Percentiles rank a stretch among this genome's conserved stretches.
These are phyloP conservation scores for Chaetomiaceae sp. DNA, from an alignment of 2,329 filamentous ascomycete species.

Conservation along the genomic window DNA sequence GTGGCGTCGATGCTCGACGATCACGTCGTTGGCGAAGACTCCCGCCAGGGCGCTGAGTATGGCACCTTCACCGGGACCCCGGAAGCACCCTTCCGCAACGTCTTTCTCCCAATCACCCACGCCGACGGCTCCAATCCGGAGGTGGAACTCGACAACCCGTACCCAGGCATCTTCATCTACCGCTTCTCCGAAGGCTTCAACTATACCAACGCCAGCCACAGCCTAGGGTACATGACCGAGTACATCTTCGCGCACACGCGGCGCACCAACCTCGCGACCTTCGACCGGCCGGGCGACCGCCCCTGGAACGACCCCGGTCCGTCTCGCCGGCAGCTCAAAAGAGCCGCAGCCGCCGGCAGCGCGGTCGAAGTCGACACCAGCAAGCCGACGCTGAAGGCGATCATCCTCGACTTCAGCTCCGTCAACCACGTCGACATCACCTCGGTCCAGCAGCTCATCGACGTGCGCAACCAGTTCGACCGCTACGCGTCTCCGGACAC, in stretches of 20 bases:
- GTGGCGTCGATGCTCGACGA: slow-evolving; percentile 82
- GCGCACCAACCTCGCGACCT: slow-evolving; percentile 68
- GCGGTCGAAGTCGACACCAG: slow-evolving; percentile 21
- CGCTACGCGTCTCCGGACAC: slow-evolving; percentile 72
- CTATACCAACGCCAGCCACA: slow-evolving; percentile 88
- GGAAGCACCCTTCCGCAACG: slow-evolving; percentile 59
- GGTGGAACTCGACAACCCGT: slow-evolving; percentile 72
- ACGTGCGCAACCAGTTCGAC: slow-evolving; percentile 91
- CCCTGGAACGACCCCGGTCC: slow-evolving; percentile 95
- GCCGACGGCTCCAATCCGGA: slow-evolving; percentile 87
- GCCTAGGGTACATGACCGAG: slow-evolving; percentile 71
- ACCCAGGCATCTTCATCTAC: slow-evolving; percentile 93
- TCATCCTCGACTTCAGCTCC: slow-evolving; percentile 89
- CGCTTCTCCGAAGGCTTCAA: slow-evolving; percentile 93
- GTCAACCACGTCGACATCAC: slow-evolving; percentile 95
- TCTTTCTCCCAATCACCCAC: slow-evolving; percentile 84
- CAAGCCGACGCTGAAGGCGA: slow-evolving; percentile 48
- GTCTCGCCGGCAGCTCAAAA: slow-evolving; percentile 40
- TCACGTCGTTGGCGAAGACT: slow-evolving; percentile 62
- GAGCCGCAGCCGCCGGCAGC: slow-evolving; percentile 20
- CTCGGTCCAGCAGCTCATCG: slow-evolving; percentile 86
- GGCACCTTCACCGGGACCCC: slow-evolving; percentile 48
- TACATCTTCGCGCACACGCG: slow-evolving; percentile 68
- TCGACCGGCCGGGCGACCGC: slow-evolving; percentile 65
- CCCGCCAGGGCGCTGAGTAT: slow-evolving; percentile 48